Conservation (phyloP, 495 filamentous ascomycete species). For the Aspergillus saccharolyticus region DNA sequence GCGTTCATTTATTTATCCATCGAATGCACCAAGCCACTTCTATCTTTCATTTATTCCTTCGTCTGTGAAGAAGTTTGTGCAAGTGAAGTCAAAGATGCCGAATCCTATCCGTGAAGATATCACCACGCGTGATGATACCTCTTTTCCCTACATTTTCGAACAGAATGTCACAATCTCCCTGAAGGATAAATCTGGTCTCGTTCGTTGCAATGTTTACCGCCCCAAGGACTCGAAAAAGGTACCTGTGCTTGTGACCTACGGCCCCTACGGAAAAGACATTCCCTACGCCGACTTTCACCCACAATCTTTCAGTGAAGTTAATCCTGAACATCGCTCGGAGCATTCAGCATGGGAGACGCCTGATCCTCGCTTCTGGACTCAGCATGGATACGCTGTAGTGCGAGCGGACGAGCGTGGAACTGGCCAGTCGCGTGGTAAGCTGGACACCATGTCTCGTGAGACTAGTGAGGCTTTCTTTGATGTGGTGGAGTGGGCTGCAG, state of each 20-base stretch:
- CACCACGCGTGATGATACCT: slow-evolving; percentile 27
- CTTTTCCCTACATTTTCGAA: slow-evolving; percentile 36
- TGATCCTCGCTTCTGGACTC: slow-evolving; percentile 58
- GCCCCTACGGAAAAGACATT: slow-evolving; percentile 61
- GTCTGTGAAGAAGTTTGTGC: no score
- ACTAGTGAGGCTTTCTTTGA: slow-evolving; percentile 57
- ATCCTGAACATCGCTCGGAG: slow-evolving; percentile 41
- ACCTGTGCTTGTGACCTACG: slow-evolving; percentile 40
- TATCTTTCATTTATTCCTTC: no score
- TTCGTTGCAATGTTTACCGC: slow-evolving; percentile 39
- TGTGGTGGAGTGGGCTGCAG: slow-evolving; percentile 60
- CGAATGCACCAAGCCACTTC: background rate
- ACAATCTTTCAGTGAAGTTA: slow-evolving; percentile 45
- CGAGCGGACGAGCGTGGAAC: slow-evolving; percentile 55
- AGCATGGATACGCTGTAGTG: slow-evolving; percentile 56
- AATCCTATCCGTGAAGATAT: slow-evolving; percentile 37
- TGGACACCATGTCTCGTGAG: slow-evolving; percentile 56
- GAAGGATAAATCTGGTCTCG: slow-evolving; percentile 30
- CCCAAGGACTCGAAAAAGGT: slow-evolving; percentile 27
- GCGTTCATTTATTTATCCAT: slow-evolving; percentile 9
- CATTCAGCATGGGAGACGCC: slow-evolving; percentile 64
- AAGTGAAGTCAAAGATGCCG: slow-evolving; percentile 26
- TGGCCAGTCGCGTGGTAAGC: slow-evolving; percentile 52
- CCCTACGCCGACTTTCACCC: slow-evolving; percentile 31
- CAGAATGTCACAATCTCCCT: slow-evolving; percentile 33